These are phyloP conservation scores for Xylaria venustula DNA, from an alignment of 495 filamentous ascomycete genomes.

Conservation along the genomic window DNA sequence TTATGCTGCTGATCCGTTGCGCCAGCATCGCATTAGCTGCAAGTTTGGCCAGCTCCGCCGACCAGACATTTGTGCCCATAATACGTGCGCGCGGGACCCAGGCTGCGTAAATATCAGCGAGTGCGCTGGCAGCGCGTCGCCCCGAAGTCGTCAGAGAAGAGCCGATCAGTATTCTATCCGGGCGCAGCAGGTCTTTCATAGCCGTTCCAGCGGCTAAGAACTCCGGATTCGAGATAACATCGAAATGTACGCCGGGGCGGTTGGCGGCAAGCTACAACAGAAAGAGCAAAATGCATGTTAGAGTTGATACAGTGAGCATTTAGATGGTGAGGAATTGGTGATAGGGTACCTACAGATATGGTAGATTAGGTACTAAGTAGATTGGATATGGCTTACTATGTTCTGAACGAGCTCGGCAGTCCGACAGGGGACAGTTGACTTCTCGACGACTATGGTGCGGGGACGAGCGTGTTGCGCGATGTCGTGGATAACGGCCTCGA, in stretches of 20 bases:
- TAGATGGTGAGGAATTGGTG: too few relatives aligned
- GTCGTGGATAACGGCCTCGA: slow-evolving; percentile 67
- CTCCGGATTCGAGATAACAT: slow-evolving; percentile 82
- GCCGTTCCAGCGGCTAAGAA: slow-evolving; percentile 81
- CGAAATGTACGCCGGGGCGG: slow-evolving; percentile 62
- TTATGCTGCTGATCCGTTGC: slow-evolving; percentile 81
- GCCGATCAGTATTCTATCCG: slow-evolving; percentile 77
- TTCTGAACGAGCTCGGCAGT: slow-evolving; percentile 70
- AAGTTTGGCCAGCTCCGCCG: slow-evolving; percentile 76
- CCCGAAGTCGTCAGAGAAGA: slow-evolving; percentile 58
- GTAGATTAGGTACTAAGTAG: too few relatives aligned
- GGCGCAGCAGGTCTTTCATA: slow-evolving; percentile 65
- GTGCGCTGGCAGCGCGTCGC: slow-evolving; percentile 56
- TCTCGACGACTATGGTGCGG: slow-evolving; percentile 78
- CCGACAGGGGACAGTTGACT: slow-evolving; percentile 77
- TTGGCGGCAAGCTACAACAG: slow-evolving; percentile 37
- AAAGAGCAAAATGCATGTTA: not conserved
- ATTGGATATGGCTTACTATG: slow-evolving; percentile 55
- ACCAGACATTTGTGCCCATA: slow-evolving; percentile 73
- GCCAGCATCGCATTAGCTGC: slow-evolving; percentile 81
- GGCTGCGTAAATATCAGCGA: slow-evolving; percentile 64
- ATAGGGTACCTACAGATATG: too few relatives aligned
- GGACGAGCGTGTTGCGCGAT: slow-evolving; percentile 64
- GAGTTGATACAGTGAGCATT: not conserved
- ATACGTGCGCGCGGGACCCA: slow-evolving; percentile 71